phyloP scores from a whole-genome alignment of 2,329 filamentous ascomycete genomes.

The Penicillium italicum region DNA sequence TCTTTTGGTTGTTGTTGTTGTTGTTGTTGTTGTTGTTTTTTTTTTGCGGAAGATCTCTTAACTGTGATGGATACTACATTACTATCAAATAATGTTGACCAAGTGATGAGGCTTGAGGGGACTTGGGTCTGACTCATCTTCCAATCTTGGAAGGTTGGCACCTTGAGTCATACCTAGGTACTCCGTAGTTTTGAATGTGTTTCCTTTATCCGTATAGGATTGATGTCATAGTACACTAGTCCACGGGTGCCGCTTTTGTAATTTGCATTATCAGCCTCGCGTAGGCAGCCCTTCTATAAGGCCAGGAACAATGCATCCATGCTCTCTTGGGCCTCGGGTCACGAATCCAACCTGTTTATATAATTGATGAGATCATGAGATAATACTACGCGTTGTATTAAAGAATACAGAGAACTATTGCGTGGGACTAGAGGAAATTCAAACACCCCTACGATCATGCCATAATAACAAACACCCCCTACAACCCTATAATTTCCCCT shows the following conservation, averaged over 20 bases:
- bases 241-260: neutral
- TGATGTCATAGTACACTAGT: neutral
- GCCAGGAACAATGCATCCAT: neutral
- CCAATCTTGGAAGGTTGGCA: neutral
- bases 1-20: neutral
- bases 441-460: neutral
- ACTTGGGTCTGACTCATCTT: neutral
- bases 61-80: no score
- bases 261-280: neutral
- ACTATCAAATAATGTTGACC: neutral
- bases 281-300: neutral
- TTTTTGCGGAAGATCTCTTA: neutral
- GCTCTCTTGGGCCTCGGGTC: neutral
- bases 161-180: neutral
- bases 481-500: neutral
- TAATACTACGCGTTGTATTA: neutral
- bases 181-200: neutral
- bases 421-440: no score
- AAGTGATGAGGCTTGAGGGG: neutral
- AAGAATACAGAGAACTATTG: no score
- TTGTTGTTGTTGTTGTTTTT: no score
- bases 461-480: no score
- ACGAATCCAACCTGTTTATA: neutral
- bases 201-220: no score
- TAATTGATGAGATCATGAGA: neutral